Conservation (phyloP, 768 basidiomycete genomes). For the Tylopilus rubrobrunneus region DNA sequence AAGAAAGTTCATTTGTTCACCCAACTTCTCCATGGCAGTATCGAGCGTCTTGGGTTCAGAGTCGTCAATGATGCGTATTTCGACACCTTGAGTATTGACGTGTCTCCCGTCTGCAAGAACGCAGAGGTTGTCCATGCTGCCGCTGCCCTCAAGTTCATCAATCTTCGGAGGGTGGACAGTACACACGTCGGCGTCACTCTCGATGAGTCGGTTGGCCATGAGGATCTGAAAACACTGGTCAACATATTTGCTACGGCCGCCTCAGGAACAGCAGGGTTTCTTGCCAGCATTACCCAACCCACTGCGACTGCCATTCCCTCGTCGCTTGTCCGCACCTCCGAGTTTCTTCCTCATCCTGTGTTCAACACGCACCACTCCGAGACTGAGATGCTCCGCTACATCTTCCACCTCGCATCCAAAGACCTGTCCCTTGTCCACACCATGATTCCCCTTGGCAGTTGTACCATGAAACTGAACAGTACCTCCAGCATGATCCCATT, state of each 20-base stretch:
- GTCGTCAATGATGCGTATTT: slow-evolving; percentile 76
- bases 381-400: slow-evolving; percentile 97
- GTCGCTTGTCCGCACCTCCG: slow-evolving; percentile 54
- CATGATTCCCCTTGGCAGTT: slow-evolving; percentile 95
- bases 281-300: slow-evolving; percentile 47
- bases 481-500: slow-evolving; percentile 97
- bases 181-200: slow-evolving; percentile 81
- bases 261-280: slow-evolving; percentile 42
- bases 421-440: slow-evolving; percentile 93
- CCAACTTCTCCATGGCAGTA: slow-evolving; percentile 61
- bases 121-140: slow-evolving; percentile 65
- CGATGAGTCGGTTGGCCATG: slow-evolving; percentile 82
- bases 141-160: slow-evolving; percentile 66
- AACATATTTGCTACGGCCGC: slow-evolving; percentile 77
- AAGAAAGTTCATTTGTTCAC: slow-evolving; percentile 88
- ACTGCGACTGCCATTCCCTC: slow-evolving; percentile 45
- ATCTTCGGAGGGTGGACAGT: slow-evolving; percentile 75
- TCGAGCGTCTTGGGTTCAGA: slow-evolving; percentile 73
- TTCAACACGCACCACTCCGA: slow-evolving; percentile 98
- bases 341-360: slow-evolving; percentile 80
- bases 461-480: slow-evolving; percentile 98
- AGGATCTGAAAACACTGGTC: slow-evolving; percentile 72
- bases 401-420: slow-evolving; percentile 89
- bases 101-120: slow-evolving; percentile 52
- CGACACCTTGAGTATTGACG: slow-evolving; percentile 83